Percentiles rank a stretch among this genome's conserved stretches.
Evolutionary conservation across 352 stramenopile species (phyloP).

Genomic region (Phytophthora quininea): DNA sequence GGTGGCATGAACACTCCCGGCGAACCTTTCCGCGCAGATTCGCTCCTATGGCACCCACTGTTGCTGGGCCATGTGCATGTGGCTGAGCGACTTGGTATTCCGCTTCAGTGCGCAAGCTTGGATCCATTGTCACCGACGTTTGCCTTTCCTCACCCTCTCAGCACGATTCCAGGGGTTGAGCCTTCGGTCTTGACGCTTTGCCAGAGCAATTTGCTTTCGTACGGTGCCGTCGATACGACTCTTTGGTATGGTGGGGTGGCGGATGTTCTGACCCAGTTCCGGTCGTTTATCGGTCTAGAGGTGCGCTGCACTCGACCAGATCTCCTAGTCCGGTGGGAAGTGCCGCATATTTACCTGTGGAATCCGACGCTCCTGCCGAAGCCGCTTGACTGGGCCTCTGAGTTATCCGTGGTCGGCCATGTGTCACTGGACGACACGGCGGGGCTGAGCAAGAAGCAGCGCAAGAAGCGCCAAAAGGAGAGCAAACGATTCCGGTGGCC

Average conservation of each 20-base stretch:
- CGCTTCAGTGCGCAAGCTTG: conserved; percentile 46
- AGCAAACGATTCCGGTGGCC: too few species aligned
- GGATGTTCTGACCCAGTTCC: conserved; percentile 44
- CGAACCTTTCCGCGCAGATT: conserved; percentile 43
- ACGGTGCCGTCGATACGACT: conserved; percentile 24
- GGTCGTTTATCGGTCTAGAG: conserved; percentile 37
- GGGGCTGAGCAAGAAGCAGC: too few species aligned
- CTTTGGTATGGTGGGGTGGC: conserved; percentile 37
- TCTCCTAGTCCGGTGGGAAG: conserved; percentile 38
- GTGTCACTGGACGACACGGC: conserved; percentile 22
- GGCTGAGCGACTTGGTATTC: conserved; percentile 48
- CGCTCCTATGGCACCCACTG: conserved; percentile 43
- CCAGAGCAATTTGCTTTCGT: conserved; percentile 37
- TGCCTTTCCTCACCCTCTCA: conserved; percentile 46
- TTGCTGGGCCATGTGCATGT: conserved; percentile 47
- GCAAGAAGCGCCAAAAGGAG: too few species aligned
- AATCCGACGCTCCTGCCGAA: conserved; percentile 39
- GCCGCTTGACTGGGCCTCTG: conserved; percentile 44
- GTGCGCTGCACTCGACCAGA: conserved; percentile 17
- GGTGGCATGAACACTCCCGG: conserved; percentile 18
- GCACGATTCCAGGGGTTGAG: conserved; percentile 15
- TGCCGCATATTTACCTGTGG: conserved; percentile 50
- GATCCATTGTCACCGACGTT: conserved; percentile 41
- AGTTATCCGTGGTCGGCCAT: conserved; percentile 41
- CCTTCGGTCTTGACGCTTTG: conserved; percentile 24